Percentiles rank a stretch among this genome's conserved stretches.
Evolutionary conservation across 2,329 filamentous ascomycete species (phyloP).

Genomic region (Cladosporium colombiae): DNA sequence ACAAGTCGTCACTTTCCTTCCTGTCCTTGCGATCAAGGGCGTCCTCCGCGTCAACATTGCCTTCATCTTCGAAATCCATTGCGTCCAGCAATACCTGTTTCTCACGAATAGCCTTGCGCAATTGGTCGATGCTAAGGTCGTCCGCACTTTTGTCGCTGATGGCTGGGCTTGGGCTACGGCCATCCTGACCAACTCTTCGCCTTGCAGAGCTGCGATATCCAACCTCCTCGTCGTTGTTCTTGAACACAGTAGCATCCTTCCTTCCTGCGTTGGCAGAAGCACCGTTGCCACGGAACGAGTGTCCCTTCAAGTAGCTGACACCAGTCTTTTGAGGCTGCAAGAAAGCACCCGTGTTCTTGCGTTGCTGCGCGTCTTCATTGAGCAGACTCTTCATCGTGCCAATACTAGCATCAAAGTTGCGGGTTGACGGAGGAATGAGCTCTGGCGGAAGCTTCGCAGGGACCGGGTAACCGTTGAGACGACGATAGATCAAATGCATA

Average conservation of each 20-base stretch:
- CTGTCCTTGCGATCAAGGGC: slow-evolving; percentile 86
- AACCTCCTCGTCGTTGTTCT: slow-evolving; percentile 87
- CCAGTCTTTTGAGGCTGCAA: slow-evolving; percentile 93
- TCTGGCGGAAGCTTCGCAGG: slow-evolving; percentile 86
- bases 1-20: slow-evolving; percentile 89
- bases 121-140: slow-evolving; percentile 80
- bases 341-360: slow-evolving; percentile 86
- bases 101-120: slow-evolving; percentile 90
- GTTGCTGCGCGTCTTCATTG: slow-evolving; percentile 81
- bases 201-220: slow-evolving; percentile 91
- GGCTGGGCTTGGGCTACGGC: slow-evolving; percentile 75
- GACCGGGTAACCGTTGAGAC: slow-evolving; percentile 91
- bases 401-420: slow-evolving; percentile 90
- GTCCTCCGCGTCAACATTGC: slow-evolving; percentile 85
- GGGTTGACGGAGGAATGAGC: slow-evolving; percentile 88
- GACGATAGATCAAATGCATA: slow-evolving; percentile 98
- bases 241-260: slow-evolving; percentile 95
- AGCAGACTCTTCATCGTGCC: slow-evolving; percentile 89
- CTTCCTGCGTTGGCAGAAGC: slow-evolving; percentile 61
- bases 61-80: slow-evolving; percentile 94
- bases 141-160: slow-evolving; percentile 71
- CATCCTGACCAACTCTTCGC: slow-evolving; percentile 70
- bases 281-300: slow-evolving; percentile 72
- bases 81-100: slow-evolving; percentile 93
- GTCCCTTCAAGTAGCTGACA: slow-evolving; percentile 96